Evolutionary conservation across 2,329 filamentous ascomycete species (phyloP), one percentile per base, ranked within the genome.

Genomic region (Aspergillus sp.): DNA sequence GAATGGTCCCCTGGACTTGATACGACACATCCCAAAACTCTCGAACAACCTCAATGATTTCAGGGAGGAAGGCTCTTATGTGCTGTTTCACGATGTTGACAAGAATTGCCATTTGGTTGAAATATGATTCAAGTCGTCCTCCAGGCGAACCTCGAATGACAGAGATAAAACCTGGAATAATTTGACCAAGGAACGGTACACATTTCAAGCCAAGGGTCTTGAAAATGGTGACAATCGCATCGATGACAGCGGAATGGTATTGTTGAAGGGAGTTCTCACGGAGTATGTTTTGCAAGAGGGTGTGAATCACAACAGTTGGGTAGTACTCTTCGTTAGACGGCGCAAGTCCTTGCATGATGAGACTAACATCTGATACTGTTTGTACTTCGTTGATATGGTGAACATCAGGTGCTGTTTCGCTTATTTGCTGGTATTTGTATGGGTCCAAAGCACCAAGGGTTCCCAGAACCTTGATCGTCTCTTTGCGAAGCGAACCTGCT

Each of bases 291-390:
- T 92, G 89, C 68, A 99, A 87, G 11, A 99, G 83, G 2, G 95
- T 96, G 68, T 96, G 96, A 71, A 99, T 97, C 47, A 97, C 95
- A 17, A 99, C 92, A 0, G 95, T 99, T 0, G 95, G 95, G 70
- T 96, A 99, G 75, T 99, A 99, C 68, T 99, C 95, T 70, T 99
- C 96, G 69, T 91, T 96, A 0, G 93, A 98, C 0, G 95, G 96
- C 0, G 93, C 98, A 41, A 97, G 82, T 14, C 96, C 95, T 43
- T 91, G 92, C 93, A 99, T 99, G 82, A 99, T 98, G 31, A 99
- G 82, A 3, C 93, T 95, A 46, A 99, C 96, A 74, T 99, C 95
- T 0, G 93, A 96, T 67, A 96, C 82, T 8, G 81, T 79, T 64
- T 88, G 83, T n/a, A 84, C 81, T 69, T 89, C 86, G 46, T 86